Evolutionary conservation across 306 rosid genomes (phyloP).

Genomic region (Glycyrrhiza uralensis): DNA sequence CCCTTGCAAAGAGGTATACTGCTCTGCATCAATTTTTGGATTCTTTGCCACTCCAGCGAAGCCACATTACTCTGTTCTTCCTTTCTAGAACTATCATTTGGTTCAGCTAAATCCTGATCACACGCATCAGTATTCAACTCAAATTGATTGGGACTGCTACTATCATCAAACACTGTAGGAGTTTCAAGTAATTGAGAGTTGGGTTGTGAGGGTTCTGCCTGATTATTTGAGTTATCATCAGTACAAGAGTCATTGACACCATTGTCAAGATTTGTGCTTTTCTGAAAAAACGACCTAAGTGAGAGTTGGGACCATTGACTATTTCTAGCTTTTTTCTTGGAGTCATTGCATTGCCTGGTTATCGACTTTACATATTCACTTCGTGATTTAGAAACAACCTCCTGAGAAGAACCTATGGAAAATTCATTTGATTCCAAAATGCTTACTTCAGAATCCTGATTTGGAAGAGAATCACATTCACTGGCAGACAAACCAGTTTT

Average conservation of each 20-base stretch:
- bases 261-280: conserved; percentile 35
- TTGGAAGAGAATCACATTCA: conserved; percentile 35
- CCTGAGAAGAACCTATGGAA: conserved; percentile 27
- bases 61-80: conserved; percentile 60
- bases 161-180: conserved; percentile 31
- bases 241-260: conserved; percentile 21
- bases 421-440: conserved; percentile 23
- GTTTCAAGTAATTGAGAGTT: conserved; percentile 34
- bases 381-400: conserved; percentile 19
- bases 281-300: conserved; percentile 67
- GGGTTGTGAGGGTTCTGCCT: conserved; percentile 40
- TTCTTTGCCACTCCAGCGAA: conserved; percentile 82
- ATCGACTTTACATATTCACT: conserved; percentile 26
- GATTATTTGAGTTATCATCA: conserved; percentile 28
- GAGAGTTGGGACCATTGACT: conserved; percentile 69
- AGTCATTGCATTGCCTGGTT: conserved; percentile 16
- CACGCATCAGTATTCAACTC: conserved; percentile 34
- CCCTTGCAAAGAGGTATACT: conserved; percentile 92
- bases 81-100: conserved; percentile 31
- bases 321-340: conserved; percentile 64
- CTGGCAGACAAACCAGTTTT: conserved; percentile 18
- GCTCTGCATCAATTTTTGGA: conserved; percentile 83
- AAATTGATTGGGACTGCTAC: conserved; percentile 28
- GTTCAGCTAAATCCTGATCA: conserved; percentile 40
- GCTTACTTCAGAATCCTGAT: conserved; percentile 39